Conservation (phyloP, 495 filamentous ascomycete genomes). For the Penicillium maclennaniae region DNA sequence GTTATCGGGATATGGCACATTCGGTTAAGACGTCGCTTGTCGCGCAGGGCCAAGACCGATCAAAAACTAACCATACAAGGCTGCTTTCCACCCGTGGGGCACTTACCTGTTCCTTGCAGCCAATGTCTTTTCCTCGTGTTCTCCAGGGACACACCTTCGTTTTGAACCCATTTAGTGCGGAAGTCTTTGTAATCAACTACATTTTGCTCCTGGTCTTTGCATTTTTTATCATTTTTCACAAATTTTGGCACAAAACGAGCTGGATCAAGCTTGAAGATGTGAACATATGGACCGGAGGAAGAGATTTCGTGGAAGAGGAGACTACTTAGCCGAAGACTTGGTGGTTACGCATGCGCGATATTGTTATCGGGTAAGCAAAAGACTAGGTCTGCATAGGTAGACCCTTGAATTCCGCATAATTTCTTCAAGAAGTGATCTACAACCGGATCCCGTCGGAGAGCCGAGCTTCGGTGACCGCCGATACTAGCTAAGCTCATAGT, state of each 20-base stretch:
- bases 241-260: slow-evolving; percentile 55
- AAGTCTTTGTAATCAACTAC: slow-evolving; percentile 63
- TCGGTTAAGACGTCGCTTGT: slow-evolving; percentile 55
- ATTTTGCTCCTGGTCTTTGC: slow-evolving; percentile 63
- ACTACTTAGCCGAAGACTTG: slow-evolving; percentile 3
- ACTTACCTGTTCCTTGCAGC: slow-evolving; percentile 57
- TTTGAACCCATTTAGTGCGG: slow-evolving; percentile 53
- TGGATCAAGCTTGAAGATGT: slow-evolving; percentile 51
- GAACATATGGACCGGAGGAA: slow-evolving; percentile 57
- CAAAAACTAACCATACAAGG: slow-evolving; percentile 56
- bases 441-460: neutral
- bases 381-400: neutral
- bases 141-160: slow-evolving; percentile 56
- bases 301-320: slow-evolving; percentile 28
- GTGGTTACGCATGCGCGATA: slow-evolving; percentile 17
- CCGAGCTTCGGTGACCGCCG: neutral
- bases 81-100: slow-evolving; percentile 58
- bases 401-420: neutral
- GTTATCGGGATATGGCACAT: slow-evolving; percentile 64
- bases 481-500: neutral
- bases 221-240: slow-evolving; percentile 55
- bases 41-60: slow-evolving; percentile 50
- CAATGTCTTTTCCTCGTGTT: slow-evolving; percentile 65
- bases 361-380: slow-evolving; percentile 21
- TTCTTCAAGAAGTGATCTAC: neutral